Evolutionary conservation across 371 early-diverging fungal species (phyloP).

Genomic region (Conidiobolus incongruus): DNA sequence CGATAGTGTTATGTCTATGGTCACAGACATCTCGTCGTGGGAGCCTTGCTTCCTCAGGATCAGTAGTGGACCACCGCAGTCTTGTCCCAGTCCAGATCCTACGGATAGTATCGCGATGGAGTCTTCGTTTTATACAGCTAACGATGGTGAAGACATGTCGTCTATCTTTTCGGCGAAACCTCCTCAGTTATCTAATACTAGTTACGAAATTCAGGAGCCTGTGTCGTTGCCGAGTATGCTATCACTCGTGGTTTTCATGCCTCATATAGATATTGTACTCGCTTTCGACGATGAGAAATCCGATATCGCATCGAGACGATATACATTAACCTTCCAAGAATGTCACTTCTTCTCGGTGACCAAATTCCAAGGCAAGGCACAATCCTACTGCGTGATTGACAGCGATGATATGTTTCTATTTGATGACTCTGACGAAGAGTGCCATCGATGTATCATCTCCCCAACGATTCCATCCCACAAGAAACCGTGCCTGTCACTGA

Average conservation of each 20-base stretch:
- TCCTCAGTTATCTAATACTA: not conserved
- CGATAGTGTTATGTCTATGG: constrained; percentile 37
- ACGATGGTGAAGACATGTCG: not conserved
- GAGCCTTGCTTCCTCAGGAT: constrained; percentile 14
- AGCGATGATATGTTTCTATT: not conserved
- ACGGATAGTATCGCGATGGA: not conserved
- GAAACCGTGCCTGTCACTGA: no score
- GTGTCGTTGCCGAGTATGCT: no score
- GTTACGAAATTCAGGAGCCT: no score
- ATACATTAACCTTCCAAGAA: no score
- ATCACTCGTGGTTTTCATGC: no score
- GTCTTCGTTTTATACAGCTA: not conserved
- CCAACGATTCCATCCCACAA: no score
- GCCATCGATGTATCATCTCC: not conserved
- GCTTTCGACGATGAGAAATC: no score
- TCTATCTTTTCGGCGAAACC: not conserved
- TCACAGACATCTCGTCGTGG: constrained; percentile 47
- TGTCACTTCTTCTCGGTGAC: not conserved
- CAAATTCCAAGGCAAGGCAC: not conserved
- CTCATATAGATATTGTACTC: no score
- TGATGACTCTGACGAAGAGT: not conserved
- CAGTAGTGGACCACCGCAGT: not conserved
- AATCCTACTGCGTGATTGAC: not conserved
- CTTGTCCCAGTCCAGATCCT: not conserved
- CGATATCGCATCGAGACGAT: no score